phyloP scores from a whole-genome alignment of 495 filamentous ascomycete genomes.

The Tuber magnatum region DNA sequence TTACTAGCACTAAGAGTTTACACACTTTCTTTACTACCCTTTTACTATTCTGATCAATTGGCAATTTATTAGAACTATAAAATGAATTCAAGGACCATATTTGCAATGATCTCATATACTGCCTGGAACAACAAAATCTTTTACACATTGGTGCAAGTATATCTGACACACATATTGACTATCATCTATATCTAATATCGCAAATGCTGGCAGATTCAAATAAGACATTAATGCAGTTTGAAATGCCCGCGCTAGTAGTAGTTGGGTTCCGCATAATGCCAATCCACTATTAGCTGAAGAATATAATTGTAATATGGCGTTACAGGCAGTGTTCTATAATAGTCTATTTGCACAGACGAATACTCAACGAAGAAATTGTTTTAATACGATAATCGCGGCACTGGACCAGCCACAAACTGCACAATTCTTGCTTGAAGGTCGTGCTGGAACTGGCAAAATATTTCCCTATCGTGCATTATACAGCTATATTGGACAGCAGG shows the following conservation, averaged over 20 bases:
- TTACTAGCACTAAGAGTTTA: background rate
- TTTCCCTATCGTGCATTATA: no score
- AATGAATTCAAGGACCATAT: background rate
- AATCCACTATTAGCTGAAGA: background rate
- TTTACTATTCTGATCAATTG: background rate
- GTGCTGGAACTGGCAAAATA: background rate
- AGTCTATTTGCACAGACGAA: no score
- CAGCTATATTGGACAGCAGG: no score
- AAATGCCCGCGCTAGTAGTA: background rate
- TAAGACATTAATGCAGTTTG: background rate
- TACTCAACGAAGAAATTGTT: background rate
- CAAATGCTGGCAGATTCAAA: background rate
- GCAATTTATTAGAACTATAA: background rate
- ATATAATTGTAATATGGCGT: background rate
- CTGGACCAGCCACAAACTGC: background rate
- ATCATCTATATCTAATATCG: background rate
- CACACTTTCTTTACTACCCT: background rate
- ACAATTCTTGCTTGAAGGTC: background rate
- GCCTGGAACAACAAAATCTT: background rate
- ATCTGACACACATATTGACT: background rate
- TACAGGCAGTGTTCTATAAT: background rate
- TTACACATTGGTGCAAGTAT: no score
- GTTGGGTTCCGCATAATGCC: background rate
- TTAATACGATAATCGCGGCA: background rate
- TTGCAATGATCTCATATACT: background rate